Percentiles rank a stretch among this genome's conserved stretches.
phyloP scores from a whole-genome alignment of 2,329 filamentous ascomycete genomes.

The Exophiala xenobiotica region DNA sequence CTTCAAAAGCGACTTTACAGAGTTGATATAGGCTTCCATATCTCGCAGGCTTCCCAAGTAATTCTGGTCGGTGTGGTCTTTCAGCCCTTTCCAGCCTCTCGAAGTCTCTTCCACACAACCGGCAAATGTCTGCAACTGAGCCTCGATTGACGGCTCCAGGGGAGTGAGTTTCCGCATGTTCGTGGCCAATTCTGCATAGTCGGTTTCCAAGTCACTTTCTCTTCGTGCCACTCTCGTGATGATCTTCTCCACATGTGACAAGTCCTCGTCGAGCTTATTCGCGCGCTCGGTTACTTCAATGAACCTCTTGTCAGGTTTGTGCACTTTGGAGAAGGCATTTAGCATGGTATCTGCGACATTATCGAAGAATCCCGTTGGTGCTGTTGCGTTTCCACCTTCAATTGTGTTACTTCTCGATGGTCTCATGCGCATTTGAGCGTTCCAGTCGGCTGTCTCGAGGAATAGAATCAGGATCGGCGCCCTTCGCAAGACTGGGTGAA shows the following conservation, averaged over 20 bases:
- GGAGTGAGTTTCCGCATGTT: constrained; percentile 93
- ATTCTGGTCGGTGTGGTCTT: constrained; percentile 91
- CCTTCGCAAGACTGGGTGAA: constrained; percentile 85
- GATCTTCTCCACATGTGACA: constrained; percentile 93
- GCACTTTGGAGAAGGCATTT: constrained; percentile 94
- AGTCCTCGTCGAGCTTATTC: constrained; percentile 90
- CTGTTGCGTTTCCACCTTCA: constrained; percentile 41
- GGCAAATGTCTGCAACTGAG: constrained; percentile 79
- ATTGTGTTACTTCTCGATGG: constrained; percentile 62
- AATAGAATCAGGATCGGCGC: constrained; percentile 82
- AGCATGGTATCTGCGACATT: constrained; percentile 94
- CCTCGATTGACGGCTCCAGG: constrained; percentile 83
- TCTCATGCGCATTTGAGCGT: constrained; percentile 85
- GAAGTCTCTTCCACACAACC: constrained; percentile 81
- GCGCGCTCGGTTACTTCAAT: constrained; percentile 89
- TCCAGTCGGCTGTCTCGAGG: constrained; percentile 93
- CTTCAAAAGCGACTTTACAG: constrained; percentile 83
- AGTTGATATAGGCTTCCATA: constrained; percentile 91
- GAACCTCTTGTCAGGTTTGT: constrained; percentile 92
- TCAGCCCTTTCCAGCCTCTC: constrained; percentile 72
- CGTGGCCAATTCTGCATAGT: constrained; percentile 84
- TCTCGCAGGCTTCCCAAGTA: constrained; percentile 90
- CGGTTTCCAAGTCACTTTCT: constrained; percentile 80
- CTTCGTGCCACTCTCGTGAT: constrained; percentile 84
- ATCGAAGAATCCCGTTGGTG: constrained; percentile 74